phyloP scores from a whole-genome alignment of 2,329 filamentous ascomycete genomes.

The Daldinia sp. region DNA sequence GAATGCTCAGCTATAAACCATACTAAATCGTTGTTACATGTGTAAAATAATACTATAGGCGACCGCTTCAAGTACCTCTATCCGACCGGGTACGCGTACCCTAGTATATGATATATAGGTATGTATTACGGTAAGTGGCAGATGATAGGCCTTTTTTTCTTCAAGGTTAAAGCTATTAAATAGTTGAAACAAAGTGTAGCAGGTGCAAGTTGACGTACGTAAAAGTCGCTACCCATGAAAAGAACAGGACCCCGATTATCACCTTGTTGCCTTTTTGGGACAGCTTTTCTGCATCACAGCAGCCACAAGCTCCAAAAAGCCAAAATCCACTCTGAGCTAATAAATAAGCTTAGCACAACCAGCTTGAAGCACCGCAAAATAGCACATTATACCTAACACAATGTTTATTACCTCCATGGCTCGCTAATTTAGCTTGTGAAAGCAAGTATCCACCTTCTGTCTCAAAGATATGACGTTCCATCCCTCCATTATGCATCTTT shows the following conservation, averaged over 20 bases:
- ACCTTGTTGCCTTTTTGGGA: slow-evolving; percentile 33
- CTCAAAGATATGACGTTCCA: slow-evolving; percentile 29
- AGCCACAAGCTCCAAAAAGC: slow-evolving; percentile 14
- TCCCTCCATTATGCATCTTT: slow-evolving; percentile 28
- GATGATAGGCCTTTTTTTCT: background rate
- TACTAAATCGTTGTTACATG: background rate
- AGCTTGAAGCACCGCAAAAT: background rate
- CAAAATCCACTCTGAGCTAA: slow-evolving; percentile 3
- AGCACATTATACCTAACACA: too few species aligned
- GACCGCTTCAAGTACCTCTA: too few species aligned
- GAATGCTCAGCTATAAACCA: background rate
- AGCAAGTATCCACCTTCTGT: slow-evolving; percentile 15
- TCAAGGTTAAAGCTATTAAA: background rate
- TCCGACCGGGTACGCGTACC: background rate
- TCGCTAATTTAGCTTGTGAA: slow-evolving; percentile 31
- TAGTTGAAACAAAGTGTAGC: slow-evolving; percentile 12
- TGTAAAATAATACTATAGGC: too few species aligned
- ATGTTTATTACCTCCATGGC: slow-evolving; percentile 6
- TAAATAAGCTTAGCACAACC: background rate
- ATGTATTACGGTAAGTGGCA: background rate
- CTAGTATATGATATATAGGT: too few species aligned
- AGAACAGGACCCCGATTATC: slow-evolving; percentile 31
- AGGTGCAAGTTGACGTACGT: slow-evolving; percentile 21
- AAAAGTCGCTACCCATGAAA: slow-evolving; percentile 6
- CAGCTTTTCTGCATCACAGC: slow-evolving; percentile 34